phyloP scores from a whole-genome alignment of 208 protist species.

The Trypanosomatidae sp. region DNA sequence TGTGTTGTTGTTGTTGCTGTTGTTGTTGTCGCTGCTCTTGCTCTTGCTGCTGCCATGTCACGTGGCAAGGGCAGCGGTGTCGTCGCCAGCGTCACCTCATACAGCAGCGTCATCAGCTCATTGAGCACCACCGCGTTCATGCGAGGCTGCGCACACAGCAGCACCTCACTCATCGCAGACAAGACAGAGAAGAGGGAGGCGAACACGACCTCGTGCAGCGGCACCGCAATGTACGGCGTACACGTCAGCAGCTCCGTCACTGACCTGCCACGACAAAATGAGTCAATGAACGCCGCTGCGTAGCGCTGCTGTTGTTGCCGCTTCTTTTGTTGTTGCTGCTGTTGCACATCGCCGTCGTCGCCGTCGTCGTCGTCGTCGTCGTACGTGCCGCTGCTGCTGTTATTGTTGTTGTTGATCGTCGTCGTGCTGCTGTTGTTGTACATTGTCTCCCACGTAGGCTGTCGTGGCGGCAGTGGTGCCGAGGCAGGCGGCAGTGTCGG shows the following conservation, averaged over 20 bases:
- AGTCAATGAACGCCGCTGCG: constrained; percentile 21
- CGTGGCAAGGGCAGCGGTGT: constrained; percentile 7
- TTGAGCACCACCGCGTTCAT: constrained; percentile 31
- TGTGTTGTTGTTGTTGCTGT: constrained; percentile 1
- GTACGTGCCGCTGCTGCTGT: too few relatives aligned
- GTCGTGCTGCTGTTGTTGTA: too few relatives aligned
- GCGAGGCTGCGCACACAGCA: constrained; percentile 29
- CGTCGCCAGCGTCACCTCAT: constrained; percentile 31
- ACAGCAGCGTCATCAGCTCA: constrained; percentile 34
- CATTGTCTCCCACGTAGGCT: too few relatives aligned
- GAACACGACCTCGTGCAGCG: constrained; percentile 31
- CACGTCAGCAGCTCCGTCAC: constrained; percentile 10
- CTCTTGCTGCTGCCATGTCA: background rate
- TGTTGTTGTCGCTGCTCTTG: background rate
- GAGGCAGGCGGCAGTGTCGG: too few relatives aligned
- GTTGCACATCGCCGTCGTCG: too few relatives aligned
- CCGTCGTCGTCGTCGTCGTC: too few relatives aligned
- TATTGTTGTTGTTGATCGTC: too few relatives aligned
- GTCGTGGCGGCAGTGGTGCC: too few relatives aligned
- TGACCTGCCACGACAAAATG: constrained; percentile 21
- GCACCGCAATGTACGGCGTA: constrained; percentile 15
- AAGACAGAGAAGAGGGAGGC: constrained; percentile 29
- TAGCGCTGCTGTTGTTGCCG: constrained; percentile 6
- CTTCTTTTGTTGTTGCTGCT: constrained; percentile 6
- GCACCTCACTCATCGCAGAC: constrained; percentile 17